Base-by-base conservation (phyloP, 257 asterid genomes). In the Forsythia suspensa region DNA sequence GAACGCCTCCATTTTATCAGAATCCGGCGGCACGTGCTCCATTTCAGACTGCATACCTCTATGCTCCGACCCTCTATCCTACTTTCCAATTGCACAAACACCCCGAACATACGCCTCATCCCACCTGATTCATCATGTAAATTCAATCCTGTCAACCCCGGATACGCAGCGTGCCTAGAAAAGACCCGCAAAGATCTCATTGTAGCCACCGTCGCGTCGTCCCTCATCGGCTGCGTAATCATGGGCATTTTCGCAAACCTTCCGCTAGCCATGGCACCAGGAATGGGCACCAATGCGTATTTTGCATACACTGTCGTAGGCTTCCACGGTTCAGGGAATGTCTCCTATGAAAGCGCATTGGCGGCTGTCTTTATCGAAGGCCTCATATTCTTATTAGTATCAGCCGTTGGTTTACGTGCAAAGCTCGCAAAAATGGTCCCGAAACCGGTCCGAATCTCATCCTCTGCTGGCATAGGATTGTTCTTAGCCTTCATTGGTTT, bases 231-330 rank as follows among this genome's bases (percentile, higher is more conserved):
- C 24, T 92, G 95, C 79, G 83, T 89, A 1, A 89, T 94, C 72
- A 94, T 94, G 98, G 98, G 98, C 11, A 74, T 86, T 18, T 82
- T 92, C 11, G 98, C 97, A 0, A 94, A 94, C 11, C 84, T 94
- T 12, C 98, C 98, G 0, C 29, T 94, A 4, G 98, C 92, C 0
- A 65, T 94, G n/a, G 98, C 98, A 1, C 98, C 98, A 0, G 98
- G 98, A 8, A 94, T 94, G 98, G 97, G 98, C 2, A 85, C 92
- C 9, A 95, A 95, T 75, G 99, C 98, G 0, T 93, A 95, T 77
- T 92, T 95, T 80, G 96, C 99, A 0, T 95, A 95, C 83, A 91
- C 98, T 2, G 96, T 95, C 37, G 99, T 93, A 5, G 98, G 99
- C 0, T 95, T 92, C 79, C 99, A 95, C 69, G 99, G 99, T 41